Evolutionary conservation across 129 eudicot genomes (phyloP).

Genomic region (Ambrosia artemisiifolia): DNA sequence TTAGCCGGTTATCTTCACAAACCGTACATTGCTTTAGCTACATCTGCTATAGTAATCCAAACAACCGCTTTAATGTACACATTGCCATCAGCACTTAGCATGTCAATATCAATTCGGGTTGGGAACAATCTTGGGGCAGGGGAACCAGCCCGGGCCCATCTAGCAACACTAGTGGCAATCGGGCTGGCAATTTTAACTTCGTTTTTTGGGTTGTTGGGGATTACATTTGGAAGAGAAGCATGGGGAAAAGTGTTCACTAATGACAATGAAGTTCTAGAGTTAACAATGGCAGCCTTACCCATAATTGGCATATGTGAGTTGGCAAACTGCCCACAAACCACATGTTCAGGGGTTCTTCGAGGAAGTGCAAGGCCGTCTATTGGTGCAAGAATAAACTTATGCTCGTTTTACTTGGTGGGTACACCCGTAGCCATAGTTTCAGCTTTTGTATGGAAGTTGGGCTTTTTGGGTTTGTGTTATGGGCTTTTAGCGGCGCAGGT

Average conservation of each 20-base stretch:
- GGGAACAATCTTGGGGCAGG: conserved; percentile 97
- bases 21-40: conserved; percentile 75
- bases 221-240: conserved; percentile 69
- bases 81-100: conserved; percentile 86
- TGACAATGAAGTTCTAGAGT: conserved; percentile 69
- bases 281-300: conserved; percentile 69
- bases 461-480: conserved; percentile 81
- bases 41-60: conserved; percentile 96
- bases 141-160: conserved; percentile 64
- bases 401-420: conserved; percentile 89
- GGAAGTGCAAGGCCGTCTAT: conserved; percentile 85
- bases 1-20: conserved; percentile 79
- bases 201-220: conserved; percentile 65
- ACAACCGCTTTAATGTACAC: conserved; percentile 93
- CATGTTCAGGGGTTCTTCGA: conserved; percentile 91
- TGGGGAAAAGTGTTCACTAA: conserved; percentile 84
- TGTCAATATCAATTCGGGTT: conserved; percentile 83
- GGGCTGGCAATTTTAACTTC: conserved; percentile 63
- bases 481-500: conserved; percentile 96
- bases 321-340: conserved; percentile 97
- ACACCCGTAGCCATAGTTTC: conserved; percentile 77
- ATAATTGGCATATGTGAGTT: conserved; percentile 87
- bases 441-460: conserved; percentile 63
- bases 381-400: conserved; percentile 81
- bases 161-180: conserved; percentile 65